Evolutionary conservation across 2,329 filamentous ascomycete genomes (phyloP).

Genomic region (Thielaviopsis populi): DNA sequence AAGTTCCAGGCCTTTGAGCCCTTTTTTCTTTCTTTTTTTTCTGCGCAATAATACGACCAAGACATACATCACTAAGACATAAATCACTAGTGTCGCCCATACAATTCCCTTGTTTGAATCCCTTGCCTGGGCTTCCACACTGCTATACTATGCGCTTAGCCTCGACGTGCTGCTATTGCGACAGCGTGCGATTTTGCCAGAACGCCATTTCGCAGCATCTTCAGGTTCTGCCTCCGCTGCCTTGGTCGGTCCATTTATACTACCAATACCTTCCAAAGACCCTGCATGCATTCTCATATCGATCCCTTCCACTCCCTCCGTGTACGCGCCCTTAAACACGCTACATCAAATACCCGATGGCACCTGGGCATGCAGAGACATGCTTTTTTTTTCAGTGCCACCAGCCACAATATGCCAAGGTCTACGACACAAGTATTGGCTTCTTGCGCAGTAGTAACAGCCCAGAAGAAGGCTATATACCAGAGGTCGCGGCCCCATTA

Average conservation of each 20-base stretch:
- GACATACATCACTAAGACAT: conserved; percentile 4
- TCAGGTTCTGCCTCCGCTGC: neutral
- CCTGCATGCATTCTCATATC: neutral
- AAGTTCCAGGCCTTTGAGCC: neutral
- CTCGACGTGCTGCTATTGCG: neutral
- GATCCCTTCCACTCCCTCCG: neutral
- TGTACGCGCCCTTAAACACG: neutral
- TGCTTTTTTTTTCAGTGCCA: neutral
- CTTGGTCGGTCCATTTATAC: neutral
- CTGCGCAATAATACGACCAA: neutral
- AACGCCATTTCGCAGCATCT: neutral
- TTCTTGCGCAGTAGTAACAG: neutral
- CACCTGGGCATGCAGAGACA: neutral
- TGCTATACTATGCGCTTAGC: no score
- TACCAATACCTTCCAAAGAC: neutral
- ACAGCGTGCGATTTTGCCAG: neutral
- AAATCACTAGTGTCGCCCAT: conserved; percentile 4
- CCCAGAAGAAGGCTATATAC: neutral
- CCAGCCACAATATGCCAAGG: neutral
- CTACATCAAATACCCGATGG: neutral
- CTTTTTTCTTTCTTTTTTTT: no score
- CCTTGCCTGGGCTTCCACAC: neutral
- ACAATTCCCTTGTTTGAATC: conserved; percentile 1
- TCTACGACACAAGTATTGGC: neutral
- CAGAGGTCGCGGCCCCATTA: neutral